Base-by-base conservation (phyloP, 139 green algal genomes). In the Penium margaritaceum region DNA sequence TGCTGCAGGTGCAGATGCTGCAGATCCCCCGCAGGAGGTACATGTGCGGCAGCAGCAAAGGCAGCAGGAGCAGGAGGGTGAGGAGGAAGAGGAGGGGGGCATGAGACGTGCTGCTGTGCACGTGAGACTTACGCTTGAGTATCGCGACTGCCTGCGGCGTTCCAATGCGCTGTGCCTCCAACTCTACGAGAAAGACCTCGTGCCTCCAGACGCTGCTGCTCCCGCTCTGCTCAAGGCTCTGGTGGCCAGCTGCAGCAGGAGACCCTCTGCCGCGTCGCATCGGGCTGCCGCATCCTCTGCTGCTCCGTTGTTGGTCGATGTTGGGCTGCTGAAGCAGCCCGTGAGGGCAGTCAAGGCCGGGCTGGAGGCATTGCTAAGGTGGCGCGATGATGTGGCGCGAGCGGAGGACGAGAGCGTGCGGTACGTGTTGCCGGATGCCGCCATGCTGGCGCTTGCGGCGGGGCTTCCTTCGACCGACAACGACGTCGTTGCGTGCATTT, bases 391-490 rank as follows among this genome's bases (percentile, higher is more conserved):
- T 58, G 47, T 58, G 29, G 72, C 72, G 21, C n/a, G 72, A 15
- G 36, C 47, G 17, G 72, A 79, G 44, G 63, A 79, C 64, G 63
- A 79, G 46, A 79, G 72, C 43, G n/a, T 75, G 17, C 63, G 72
- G 1, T 65, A 53, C n/a, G 32, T 79, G 21, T 39, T 79, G 21
- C 39, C 72, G 14, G 72, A 72, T 34, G 62, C 61, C 15, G 70
- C 70, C 12, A 35, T 78, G 21, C 7, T 78, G 3, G 63, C 70
- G 35, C 5, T 68, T 5, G 70, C 70, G 4, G 39, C 37, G 5
- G 7, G 14, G 39, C 24, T 4, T 5, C 70, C 70, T 4, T 21
- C 21, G 4, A 76, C 57, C 32, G 64, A 60, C 12, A 7, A 60
- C 6, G 64, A 63, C 5, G 7, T 72, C 4, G 19, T 72, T 41